Evolutionary conservation across 805 yeast genomes (phyloP).

Genomic region (Cyberlindnera saturnus): DNA sequence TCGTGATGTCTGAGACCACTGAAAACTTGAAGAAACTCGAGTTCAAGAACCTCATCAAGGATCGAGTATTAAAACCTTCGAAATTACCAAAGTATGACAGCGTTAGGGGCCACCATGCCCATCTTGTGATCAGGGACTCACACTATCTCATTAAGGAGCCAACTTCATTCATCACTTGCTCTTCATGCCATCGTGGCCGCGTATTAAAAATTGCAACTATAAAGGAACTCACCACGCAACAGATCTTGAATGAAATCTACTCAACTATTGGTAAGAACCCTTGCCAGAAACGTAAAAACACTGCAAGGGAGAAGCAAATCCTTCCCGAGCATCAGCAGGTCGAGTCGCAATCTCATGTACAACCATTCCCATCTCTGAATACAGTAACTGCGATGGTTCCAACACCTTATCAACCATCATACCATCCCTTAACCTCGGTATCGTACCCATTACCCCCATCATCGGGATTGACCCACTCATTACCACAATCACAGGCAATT

Average conservation of each 20-base stretch:
- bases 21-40: constrained; percentile 18
- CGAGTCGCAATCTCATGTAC: neutral
- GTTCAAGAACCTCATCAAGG: constrained; percentile 22
- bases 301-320: constrained; percentile 15
- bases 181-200: constrained; percentile 24
- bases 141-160: constrained; percentile 22
- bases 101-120: constrained; percentile 20
- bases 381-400: neutral
- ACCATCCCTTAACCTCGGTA: too few relatives aligned
- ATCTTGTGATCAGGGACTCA: constrained; percentile 25
- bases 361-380: neutral
- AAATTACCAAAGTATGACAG: constrained; percentile 12
- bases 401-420: neutral
- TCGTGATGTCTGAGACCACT: constrained; percentile 3
- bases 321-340: neutral
- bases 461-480: neutral
- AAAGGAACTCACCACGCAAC: constrained; percentile 15
- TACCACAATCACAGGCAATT: neutral
- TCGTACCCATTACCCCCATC: neutral
- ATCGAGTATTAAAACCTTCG: constrained; percentile 22
- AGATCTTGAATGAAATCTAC: constrained; percentile 20
- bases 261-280: constrained; percentile 18
- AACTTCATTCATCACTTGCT: constrained; percentile 23
- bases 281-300: constrained; percentile 20
- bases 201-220: constrained; percentile 20